Evolutionary conservation across 2,329 filamentous ascomycete genomes (phyloP), one percentile per base, ranked within the genome.

Genomic region (Talaromyces pinophilus): DNA sequence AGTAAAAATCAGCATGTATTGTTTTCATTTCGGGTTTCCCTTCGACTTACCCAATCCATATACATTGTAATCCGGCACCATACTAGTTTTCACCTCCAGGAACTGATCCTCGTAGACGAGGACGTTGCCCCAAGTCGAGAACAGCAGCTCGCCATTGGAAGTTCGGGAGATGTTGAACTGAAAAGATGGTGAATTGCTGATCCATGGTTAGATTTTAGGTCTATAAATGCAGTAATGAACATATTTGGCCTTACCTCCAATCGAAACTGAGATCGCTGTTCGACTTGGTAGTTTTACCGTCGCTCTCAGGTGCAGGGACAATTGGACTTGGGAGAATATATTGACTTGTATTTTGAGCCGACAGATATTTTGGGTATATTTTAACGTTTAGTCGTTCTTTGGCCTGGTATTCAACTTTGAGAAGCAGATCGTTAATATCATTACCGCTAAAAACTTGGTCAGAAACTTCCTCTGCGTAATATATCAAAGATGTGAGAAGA

Each of bases 121-220:
- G 19, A 22, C 19, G 2, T 19, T 22, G 7, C 44, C 19, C 3
- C 10, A 11, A 10, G 44, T 48, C 6, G 19, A 19, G n/a, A 48
- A 48, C 17, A 48, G 19, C 10, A 48, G n/a, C 89, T 85, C 6
- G 85, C 82, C 66, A 40, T 40, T 40, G 38, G 38, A 40, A 17
- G 13, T 40, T 17, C 38, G 38, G 11, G 38, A 40, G 38, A 40
- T 40, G 15, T 40, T 40, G 38, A 40, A 40, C 13, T 40, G 38
- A 4, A 40, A 40, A 17, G 11, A 15, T 6, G 38, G 38, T 40
- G 38, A 15, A 17, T 40, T 40, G 38, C 38, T 40, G 15, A 40
- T 5, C 13, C 15, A 17, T 5, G 3, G 38, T 40, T 17, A 40
- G 15, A 5, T 5, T 40, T 40, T 7, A 38, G 38, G 13, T 17